Evolutionary conservation across 768 basidiomycete species (phyloP), one percentile per base, ranked within the genome.

Genomic region (Amanita jacksonii): DNA sequence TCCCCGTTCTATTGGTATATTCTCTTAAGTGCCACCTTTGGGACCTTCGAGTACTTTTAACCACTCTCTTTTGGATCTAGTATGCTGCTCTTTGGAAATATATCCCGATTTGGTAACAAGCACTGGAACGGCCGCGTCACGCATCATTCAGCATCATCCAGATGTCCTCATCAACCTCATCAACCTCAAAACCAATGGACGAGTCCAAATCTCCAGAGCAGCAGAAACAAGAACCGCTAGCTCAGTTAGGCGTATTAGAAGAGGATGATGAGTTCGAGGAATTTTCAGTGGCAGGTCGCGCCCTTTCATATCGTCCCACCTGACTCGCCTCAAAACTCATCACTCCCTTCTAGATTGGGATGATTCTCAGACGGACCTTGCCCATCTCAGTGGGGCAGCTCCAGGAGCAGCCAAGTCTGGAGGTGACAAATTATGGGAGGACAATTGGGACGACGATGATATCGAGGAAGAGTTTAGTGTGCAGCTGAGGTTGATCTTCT

Each of bases 371-470:
- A 91, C 88, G 2, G 83, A 88, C 60, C 63, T 91, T 19, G 82
- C 83, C 10, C 84, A 88, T 57, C 65, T 90, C 35, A 77, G 76
- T 32, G 82, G 83, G 15, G 72, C 79, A 2, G 76, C 80, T 3
- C 81, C 85, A 2, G 85, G 84, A 3, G 78, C 72, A 9, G 86
- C 82, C 3, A 81, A 79, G 54, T 83, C 83, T 25, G 82, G 82
- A 32, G 85, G 86, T 13, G 82, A 96, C 62, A 88, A 91, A 56
- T 68, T 99, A 8, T 99, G 96, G 96, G 96, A 99, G 69, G 96
- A 98, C 54, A 97, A 97, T 60, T 99, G 96, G 96, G 96, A 99
- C 56, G 96, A 99, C 54, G 96, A 99, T 65, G 94, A 98, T 63
- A 81, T 96, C 49, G 94, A 94, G 60, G 93, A 97, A 54, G 91